phyloP scores from a whole-genome alignment of 345 rosid genomes.

The Euphorbia tirucalli region DNA sequence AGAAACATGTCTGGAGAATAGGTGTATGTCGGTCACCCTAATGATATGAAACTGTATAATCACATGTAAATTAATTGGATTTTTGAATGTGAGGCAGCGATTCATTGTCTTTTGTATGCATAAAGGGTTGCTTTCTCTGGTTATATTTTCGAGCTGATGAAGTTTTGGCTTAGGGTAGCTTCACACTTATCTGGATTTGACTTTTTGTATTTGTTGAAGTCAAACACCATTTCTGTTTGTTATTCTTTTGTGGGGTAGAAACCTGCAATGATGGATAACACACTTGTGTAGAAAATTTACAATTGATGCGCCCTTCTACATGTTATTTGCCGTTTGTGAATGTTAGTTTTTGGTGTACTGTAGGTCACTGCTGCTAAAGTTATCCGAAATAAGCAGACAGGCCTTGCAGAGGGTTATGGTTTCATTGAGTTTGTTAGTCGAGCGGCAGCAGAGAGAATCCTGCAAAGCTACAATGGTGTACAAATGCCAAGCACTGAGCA shows the following conservation, averaged over 20 bases:
- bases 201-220: no score
- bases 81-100: neutral
- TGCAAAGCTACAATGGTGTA: slow-evolving; percentile 76
- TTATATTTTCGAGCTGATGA: no score
- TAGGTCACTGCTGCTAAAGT: slow-evolving; percentile 81
- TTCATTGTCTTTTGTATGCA: neutral
- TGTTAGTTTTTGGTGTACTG: neutral
- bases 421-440: slow-evolving; percentile 72
- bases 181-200: no score
- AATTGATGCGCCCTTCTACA: neutral
- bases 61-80: neutral
- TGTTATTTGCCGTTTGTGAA: neutral
- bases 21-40: no score
- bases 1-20: neutral
- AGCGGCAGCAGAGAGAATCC: slow-evolving; percentile 71
- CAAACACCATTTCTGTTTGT: no score
- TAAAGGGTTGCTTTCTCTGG: no score
- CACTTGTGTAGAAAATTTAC: neutral
- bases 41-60: neutral
- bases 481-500: slow-evolving; percentile 78
- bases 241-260: neutral
- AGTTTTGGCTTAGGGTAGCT: no score
- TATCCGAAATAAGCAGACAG: slow-evolving; percentile 76
- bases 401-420: slow-evolving; percentile 78
- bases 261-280: neutral